phyloP scores from a whole-genome alignment of 225 moss, liverwort and hornwort genomes.

The Climacium dendroides region DNA sequence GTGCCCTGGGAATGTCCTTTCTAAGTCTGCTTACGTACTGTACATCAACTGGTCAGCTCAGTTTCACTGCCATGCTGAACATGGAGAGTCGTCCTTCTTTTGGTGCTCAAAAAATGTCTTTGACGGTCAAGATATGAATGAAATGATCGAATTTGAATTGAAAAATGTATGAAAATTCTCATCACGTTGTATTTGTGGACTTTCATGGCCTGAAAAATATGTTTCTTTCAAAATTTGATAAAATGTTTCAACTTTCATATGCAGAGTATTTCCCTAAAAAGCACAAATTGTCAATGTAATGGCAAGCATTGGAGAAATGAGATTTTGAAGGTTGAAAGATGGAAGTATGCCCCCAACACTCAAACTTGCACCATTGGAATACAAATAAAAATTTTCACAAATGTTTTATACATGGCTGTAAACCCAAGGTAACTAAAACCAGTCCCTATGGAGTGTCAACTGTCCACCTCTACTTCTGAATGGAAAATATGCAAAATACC shows the following conservation, averaged over 20 bases:
- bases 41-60: not conserved
- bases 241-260: not conserved
- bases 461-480: not conserved
- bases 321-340: not conserved
- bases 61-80: not conserved
- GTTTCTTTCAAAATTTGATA: not conserved
- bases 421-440: not conserved
- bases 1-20: not conserved
- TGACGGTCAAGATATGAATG: not conserved
- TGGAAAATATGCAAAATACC: accelerated
- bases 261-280: accelerated
- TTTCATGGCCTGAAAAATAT: not conserved
- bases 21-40: not conserved
- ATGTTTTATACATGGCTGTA: accelerated
- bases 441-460: not conserved
- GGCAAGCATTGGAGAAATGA: not conserved
- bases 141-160: not conserved
- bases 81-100: not conserved
- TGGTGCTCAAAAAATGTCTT: not conserved
- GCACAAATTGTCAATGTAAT: not conserved
- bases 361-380: not conserved
- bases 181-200: not conserved
- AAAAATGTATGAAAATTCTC: not conserved
- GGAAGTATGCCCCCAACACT: not conserved
- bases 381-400: not conserved